A percentile compares a stretch with the other conserved stretches of the same genome.
phyloP scores from a whole-genome alignment of 2,329 filamentous ascomycete species.

The Penicillium sp. region DNA sequence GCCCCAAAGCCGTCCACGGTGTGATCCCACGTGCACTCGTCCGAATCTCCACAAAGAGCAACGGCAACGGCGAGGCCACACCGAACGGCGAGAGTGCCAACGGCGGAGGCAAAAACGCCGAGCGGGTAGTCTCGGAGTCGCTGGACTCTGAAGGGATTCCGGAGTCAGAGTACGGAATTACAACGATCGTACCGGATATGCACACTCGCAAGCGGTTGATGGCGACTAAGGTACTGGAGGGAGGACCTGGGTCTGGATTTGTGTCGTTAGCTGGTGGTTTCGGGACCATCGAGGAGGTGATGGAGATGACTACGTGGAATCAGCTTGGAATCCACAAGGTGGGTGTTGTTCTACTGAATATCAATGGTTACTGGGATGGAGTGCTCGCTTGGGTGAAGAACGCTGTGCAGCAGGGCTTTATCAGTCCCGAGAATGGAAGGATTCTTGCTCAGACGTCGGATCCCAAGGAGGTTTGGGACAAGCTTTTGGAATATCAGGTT shows the following conservation, averaged over 20 bases:
- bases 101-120: conserved; percentile 49
- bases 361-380: conserved; percentile 90
- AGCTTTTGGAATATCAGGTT: conserved; percentile 72
- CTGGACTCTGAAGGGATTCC: conserved; percentile 29
- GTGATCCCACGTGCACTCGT: conserved; percentile 89
- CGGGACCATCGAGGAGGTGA: conserved; percentile 93
- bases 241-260: conserved; percentile 83
- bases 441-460: conserved; percentile 78
- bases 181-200: conserved; percentile 92
- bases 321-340: conserved; percentile 87
- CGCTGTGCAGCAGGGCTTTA: conserved; percentile 74
- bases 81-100: conserved; percentile 44
- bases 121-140: conserved; percentile 58
- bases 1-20: conserved; percentile 81
- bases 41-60: conserved; percentile 59
- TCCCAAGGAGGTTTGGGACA: conserved; percentile 70
- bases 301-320: conserved; percentile 94
- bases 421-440: conserved; percentile 66
- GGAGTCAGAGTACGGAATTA: conserved; percentile 67
- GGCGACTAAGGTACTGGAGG: conserved; percentile 81
- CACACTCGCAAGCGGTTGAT: conserved; percentile 93
- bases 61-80: conserved; percentile 15
- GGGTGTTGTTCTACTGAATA: conserved; percentile 79
- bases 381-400: conserved; percentile 78
- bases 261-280: conserved; percentile 87